Percentiles rank a stretch among this genome's conserved stretches.
These are phyloP conservation scores for Kuraishia borneana DNA, from an alignment of 805 yeast genomes.

Conservation along the genomic window DNA sequence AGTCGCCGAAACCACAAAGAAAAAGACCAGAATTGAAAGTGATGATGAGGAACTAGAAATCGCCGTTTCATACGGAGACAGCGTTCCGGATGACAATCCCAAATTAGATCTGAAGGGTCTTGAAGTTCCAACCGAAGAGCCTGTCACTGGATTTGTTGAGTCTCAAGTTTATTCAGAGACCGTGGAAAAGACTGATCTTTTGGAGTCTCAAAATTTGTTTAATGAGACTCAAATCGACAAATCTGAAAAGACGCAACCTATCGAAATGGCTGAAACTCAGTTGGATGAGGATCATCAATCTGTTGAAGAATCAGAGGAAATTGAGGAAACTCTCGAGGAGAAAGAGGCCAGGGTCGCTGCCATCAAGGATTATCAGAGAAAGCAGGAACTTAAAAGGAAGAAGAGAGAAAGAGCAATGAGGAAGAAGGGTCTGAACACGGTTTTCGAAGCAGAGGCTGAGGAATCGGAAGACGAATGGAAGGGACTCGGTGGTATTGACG, in stretches of 20 bases:
- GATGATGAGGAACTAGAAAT: constrained; percentile 1
- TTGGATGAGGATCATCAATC: constrained; percentile 7
- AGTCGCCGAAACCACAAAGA: not conserved
- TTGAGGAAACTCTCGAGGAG: constrained; percentile 24
- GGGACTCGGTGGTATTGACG: constrained; percentile 69
- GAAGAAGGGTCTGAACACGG: constrained; percentile 41
- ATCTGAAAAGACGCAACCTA: no score
- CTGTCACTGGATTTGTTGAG: not conserved
- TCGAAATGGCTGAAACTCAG: no score
- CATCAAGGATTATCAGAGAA: constrained; percentile 13
- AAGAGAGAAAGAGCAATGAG: constrained; percentile 40
- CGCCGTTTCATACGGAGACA: constrained; percentile 7
- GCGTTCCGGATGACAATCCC: constrained; percentile 14
- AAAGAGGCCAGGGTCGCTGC: constrained; percentile 9
- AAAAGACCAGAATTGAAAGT: not conserved
- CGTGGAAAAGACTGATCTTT: constrained; percentile 4
- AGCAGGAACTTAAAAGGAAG: constrained; percentile 11
- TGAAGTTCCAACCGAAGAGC: constrained; percentile 4
- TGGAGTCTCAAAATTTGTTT: constrained; percentile 17
- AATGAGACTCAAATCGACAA: constrained; percentile 21
- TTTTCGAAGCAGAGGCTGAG: constrained; percentile 75
- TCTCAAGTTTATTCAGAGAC: not conserved
- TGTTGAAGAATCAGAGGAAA: constrained; percentile 19
- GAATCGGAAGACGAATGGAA: constrained; percentile 88
- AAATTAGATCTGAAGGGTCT: constrained; percentile 4